Evolutionary conservation across 1,284 basidiomycete genomes (phyloP).

Genomic region (Cutaneotrichosporon sp.): DNA sequence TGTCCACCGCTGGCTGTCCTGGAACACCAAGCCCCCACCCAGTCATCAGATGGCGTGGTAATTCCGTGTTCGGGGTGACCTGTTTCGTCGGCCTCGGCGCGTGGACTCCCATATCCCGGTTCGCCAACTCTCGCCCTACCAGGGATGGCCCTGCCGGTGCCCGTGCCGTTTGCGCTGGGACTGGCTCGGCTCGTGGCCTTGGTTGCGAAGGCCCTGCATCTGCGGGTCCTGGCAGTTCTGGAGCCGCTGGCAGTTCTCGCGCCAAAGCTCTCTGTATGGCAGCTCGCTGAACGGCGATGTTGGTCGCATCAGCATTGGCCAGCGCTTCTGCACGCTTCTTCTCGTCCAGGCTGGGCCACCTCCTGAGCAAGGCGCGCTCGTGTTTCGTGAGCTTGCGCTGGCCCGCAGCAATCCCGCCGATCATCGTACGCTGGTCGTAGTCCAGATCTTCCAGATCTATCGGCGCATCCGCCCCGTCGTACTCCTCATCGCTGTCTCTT

Average conservation of each 20-base stretch:
- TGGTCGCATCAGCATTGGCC: neutral
- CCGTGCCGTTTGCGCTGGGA: too few species aligned
- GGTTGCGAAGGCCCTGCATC: too few species aligned
- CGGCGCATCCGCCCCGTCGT: neutral
- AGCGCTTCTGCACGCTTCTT: neutral
- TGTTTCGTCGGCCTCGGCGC: too few species aligned
- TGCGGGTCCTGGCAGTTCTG: neutral
- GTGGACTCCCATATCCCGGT: too few species aligned
- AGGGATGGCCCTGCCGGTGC: too few species aligned
- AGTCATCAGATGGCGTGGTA: too few species aligned
- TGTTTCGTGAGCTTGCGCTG: conserved; percentile 5
- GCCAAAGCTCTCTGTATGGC: too few species aligned
- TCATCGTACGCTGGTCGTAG: neutral
- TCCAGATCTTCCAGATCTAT: conserved; percentile 8
- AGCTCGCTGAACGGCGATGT: neutral
- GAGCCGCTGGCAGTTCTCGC: neutral
- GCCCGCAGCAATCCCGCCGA: neutral
- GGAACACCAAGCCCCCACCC: too few species aligned
- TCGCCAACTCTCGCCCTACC: too few species aligned
- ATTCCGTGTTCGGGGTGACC: too few species aligned
- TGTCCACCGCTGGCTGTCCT: too few species aligned
- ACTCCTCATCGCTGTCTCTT: neutral
- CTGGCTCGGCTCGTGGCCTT: too few species aligned
- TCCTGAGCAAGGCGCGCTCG: neutral
- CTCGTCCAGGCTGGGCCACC: conserved; percentile 1